These are phyloP conservation scores for Penicillium glabrum DNA, from an alignment of 2,329 filamentous ascomycete species.

Conservation along the genomic window DNA sequence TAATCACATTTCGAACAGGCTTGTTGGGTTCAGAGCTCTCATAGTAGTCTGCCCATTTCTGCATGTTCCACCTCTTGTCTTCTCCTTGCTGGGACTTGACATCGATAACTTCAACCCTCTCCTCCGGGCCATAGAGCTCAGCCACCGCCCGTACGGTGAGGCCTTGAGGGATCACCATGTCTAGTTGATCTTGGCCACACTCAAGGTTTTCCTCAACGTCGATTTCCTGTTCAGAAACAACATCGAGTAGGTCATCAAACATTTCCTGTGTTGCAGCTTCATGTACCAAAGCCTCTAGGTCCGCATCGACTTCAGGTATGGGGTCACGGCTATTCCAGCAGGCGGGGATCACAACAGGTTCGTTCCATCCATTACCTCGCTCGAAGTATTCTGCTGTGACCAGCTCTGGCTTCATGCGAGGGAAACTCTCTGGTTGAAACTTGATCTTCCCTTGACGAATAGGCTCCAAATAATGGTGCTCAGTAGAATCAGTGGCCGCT, in stretches of 20 bases:
- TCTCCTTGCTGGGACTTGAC: constrained; percentile 68
- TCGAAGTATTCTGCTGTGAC: constrained; percentile 65
- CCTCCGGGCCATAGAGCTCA: constrained; percentile 63
- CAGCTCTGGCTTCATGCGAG: constrained; percentile 63
- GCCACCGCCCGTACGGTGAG: constrained; percentile 64
- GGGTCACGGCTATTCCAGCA: constrained; percentile 58
- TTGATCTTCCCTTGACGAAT: constrained; percentile 65
- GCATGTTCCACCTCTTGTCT: constrained; percentile 64
- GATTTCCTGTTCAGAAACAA: constrained; percentile 27
- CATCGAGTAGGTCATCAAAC: constrained; percentile 40
- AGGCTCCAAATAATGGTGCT: constrained; percentile 67
- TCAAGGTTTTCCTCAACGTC: constrained; percentile 51
- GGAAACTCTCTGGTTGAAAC: constrained; percentile 62
- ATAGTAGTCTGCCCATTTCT: constrained; percentile 68
- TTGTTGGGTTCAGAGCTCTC: constrained; percentile 57
- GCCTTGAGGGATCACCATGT: constrained; percentile 66
- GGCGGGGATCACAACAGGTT: constrained; percentile 67
- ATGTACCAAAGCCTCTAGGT: constrained; percentile 30
- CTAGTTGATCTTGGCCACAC: constrained; percentile 63
- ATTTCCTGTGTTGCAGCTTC: constrained; percentile 40
- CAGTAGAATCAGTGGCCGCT: constrained; percentile 62
- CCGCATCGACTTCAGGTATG: constrained; percentile 22
- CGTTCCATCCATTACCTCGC: constrained; percentile 61
- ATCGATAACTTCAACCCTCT: constrained; percentile 66
- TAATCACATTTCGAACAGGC: constrained; percentile 67